Conservation (phyloP, 2,329 filamentous ascomycete species). For the Fusarium hostae region DNA sequence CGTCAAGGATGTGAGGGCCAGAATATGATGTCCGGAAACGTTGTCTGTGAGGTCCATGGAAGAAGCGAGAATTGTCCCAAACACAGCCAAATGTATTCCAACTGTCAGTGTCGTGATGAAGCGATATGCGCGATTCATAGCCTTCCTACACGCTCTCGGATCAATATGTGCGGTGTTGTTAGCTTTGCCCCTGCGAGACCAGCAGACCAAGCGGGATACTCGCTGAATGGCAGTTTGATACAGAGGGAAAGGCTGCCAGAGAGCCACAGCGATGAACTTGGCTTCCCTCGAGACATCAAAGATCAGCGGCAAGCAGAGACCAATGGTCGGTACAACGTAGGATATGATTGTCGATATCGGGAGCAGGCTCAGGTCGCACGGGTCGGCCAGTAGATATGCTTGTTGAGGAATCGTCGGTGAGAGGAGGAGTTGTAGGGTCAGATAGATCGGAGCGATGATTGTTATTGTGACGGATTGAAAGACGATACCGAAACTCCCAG, state of each 20-base stretch:
- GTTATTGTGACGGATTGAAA: slow-evolving; percentile 37
- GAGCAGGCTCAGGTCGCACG: slow-evolving; percentile 20
- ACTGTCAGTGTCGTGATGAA: slow-evolving; percentile 12
- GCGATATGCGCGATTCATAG: slow-evolving; percentile 10
- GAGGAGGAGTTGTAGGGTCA: slow-evolving; percentile 28
- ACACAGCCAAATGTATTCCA: slow-evolving; percentile 12
- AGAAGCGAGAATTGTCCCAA: slow-evolving; percentile 17
- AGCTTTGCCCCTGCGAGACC: background rate
- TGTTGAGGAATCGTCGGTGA: slow-evolving; percentile 2
- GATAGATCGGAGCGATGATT: slow-evolving; percentile 34
- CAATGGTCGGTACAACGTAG: slow-evolving; percentile 27
- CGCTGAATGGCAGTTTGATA: slow-evolving; percentile 24
- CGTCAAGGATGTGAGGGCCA: slow-evolving; percentile 24
- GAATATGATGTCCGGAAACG: slow-evolving; percentile 24
- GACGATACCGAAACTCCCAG: slow-evolving; percentile 32
- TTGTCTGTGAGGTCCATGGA: background rate
- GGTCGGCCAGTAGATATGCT: slow-evolving; percentile 16
- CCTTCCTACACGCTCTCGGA: background rate
- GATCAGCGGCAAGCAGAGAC: slow-evolving; percentile 24
- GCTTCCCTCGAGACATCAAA: background rate
- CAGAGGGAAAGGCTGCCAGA: slow-evolving; percentile 37
- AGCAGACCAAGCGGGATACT: background rate
- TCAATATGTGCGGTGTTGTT: background rate
- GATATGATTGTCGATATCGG: slow-evolving; percentile 29
- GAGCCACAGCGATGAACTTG: slow-evolving; percentile 18